phyloP scores from a whole-genome alignment of 208 protist species.

The Trypanosoma grayi region DNA sequence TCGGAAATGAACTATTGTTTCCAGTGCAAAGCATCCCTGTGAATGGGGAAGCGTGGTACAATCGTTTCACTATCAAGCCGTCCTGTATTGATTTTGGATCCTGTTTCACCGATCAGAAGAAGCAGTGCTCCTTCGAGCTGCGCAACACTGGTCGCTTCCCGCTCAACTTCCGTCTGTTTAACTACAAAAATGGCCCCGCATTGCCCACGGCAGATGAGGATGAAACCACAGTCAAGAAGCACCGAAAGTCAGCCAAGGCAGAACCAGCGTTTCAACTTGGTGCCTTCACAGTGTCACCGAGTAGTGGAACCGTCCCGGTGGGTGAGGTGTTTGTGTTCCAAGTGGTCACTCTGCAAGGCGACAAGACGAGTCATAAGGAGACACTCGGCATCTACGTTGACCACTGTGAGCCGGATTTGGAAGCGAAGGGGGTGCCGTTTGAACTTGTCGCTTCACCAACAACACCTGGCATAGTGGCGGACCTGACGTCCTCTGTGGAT shows the following conservation, averaged over 20 bases:
- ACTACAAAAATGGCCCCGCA: constrained; percentile 48
- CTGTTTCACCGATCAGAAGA: constrained; percentile 83
- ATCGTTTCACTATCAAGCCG: constrained; percentile 86
- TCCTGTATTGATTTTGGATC: constrained; percentile 95
- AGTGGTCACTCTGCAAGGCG: constrained; percentile 76
- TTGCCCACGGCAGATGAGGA: constrained; percentile 2
- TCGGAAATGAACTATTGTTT: constrained; percentile 80
- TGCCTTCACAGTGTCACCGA: constrained; percentile 74
- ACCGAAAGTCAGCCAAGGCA: constrained; percentile 26
- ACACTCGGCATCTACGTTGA: constrained; percentile 88
- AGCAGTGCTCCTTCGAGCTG: constrained; percentile 84
- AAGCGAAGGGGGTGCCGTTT: constrained; percentile 74
- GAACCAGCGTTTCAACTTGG: constrained; percentile 61
- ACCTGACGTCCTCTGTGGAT: constrained; percentile 77
- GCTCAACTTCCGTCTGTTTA: constrained; percentile 74
- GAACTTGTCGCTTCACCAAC: constrained; percentile 93
- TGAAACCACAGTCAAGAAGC: constrained; percentile 20
- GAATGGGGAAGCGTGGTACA: constrained; percentile 88
- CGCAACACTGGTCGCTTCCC: constrained; percentile 89
- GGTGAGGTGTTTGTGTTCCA: constrained; percentile 53
- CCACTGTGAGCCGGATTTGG: constrained; percentile 78
- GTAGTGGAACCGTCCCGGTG: constrained; percentile 58
- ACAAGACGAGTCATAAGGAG: constrained; percentile 57
- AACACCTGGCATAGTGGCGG: constrained; percentile 89
- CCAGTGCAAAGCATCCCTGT: constrained; percentile 79